Conservation (phyloP, 2,329 filamentous ascomycete genomes). For the Aspergillus fumigatiaffinis region DNA sequence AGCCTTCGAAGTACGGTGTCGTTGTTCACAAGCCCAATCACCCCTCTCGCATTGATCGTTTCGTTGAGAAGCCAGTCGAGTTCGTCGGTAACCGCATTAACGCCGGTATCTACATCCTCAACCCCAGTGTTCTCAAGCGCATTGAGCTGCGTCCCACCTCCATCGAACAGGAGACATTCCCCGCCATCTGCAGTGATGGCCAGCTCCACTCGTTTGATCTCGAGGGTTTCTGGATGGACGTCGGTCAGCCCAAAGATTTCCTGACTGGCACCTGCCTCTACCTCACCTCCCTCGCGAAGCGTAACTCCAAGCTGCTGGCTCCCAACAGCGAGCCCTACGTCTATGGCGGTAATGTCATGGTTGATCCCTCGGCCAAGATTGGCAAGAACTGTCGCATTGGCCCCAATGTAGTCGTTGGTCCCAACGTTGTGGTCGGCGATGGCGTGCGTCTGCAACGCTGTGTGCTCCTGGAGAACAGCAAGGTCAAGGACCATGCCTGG, state of each 20-base stretch:
- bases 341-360: slow-evolving; percentile 90
- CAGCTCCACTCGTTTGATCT: slow-evolving; percentile 94
- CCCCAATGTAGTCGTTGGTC: slow-evolving; percentile 93
- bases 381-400: slow-evolving; percentile 98
- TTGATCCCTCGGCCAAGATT: slow-evolving; percentile 91
- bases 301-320: slow-evolving; percentile 77
- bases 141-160: slow-evolving; percentile 96
- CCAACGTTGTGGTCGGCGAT: slow-evolving; percentile 86
- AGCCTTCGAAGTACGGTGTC: slow-evolving; percentile 98
- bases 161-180: slow-evolving; percentile 99
- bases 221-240: slow-evolving; percentile 99
- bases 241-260: slow-evolving; percentile 98
- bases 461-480: slow-evolving; percentile 81
- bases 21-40: slow-evolving; percentile 95
- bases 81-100: slow-evolving; percentile 99
- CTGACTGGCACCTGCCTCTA: slow-evolving; percentile 93
- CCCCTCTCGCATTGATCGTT: slow-evolving; percentile 88
- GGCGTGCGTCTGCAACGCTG: slow-evolving; percentile 92
- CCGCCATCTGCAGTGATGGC: slow-evolving; percentile 82
- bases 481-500: slow-evolving; percentile 98
- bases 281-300: slow-evolving; percentile 87
- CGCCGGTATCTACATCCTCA: slow-evolving; percentile 96
- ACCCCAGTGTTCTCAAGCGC: slow-evolving; percentile 81
- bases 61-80: slow-evolving; percentile 98
- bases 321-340: slow-evolving; percentile 73